A percentile compares a stretch with the other conserved stretches of the same genome.
phyloP scores from a whole-genome alignment of 768 basidiomycete genomes.

The Amanita exitialis region DNA sequence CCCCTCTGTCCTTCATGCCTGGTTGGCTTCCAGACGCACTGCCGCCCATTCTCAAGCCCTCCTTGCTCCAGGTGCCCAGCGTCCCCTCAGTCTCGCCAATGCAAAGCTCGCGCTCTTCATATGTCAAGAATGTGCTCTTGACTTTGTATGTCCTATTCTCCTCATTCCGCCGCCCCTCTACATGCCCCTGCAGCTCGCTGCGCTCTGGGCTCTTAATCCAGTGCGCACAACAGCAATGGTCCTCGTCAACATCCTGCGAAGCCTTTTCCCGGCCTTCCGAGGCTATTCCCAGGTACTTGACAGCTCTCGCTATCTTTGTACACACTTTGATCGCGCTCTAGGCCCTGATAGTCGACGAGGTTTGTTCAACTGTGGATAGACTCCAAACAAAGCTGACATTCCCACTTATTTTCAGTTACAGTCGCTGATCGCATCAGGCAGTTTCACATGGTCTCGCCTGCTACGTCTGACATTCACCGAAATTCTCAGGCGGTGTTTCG shows the following conservation, averaged over 20 bases:
- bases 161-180: conserved; percentile 2
- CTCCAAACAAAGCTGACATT: conserved; percentile 2
- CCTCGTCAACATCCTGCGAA: conserved; percentile 57
- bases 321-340: conserved; percentile 18
- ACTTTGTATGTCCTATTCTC: conserved; percentile 32
- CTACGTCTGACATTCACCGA: conserved; percentile 51
- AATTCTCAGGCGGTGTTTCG: conserved; percentile 49
- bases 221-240: conserved; percentile 64
- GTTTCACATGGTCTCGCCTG: conserved; percentile 62
- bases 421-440: conserved; percentile 54
- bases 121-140: conserved; percentile 39
- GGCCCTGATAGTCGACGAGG: conserved; percentile 80
- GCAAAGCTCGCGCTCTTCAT: conserved; percentile 46
- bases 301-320: conserved; percentile 10
- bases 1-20: conserved; percentile 36
- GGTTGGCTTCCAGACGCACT: conserved; percentile 47
- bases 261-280: conserved; percentile 72
- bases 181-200: conserved; percentile 23
- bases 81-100: conserved; percentile 50
- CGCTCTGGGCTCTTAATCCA: conserved; percentile 49
- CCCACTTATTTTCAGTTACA: conserved; percentile 42
- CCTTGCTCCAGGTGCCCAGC: conserved; percentile 60
- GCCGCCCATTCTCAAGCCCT: conserved; percentile 32
- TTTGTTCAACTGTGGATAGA: conserved; percentile 20
- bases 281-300: conserved; percentile 64